phyloP scores from a whole-genome alignment of 1,284 basidiomycete genomes.

The Melampsora medusae region DNA sequence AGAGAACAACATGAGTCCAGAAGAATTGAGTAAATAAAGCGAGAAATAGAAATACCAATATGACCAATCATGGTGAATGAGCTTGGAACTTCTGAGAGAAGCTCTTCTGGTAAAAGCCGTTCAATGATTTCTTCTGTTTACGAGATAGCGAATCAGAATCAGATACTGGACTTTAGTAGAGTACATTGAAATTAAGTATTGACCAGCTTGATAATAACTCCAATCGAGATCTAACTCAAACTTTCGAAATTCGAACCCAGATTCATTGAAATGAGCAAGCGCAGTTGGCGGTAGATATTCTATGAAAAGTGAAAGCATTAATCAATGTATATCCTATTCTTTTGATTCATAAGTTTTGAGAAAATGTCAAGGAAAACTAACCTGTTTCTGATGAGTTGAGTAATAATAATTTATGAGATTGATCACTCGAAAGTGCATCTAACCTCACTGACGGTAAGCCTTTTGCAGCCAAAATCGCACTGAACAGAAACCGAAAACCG shows the following conservation, averaged over 20 bases:
- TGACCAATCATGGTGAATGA: slow-evolving; percentile 88
- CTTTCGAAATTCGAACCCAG: neutral
- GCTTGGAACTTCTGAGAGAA: slow-evolving; percentile 74
- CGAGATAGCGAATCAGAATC: neutral
- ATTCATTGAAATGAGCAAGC: neutral
- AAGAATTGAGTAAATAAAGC: neutral
- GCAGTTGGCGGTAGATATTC: slow-evolving; percentile 15
- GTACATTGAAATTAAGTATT: neutral
- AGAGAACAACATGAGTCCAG: neutral
- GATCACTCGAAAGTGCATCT: slow-evolving; percentile 25
- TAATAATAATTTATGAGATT: slow-evolving; percentile 25
- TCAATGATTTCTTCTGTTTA: slow-evolving; percentile 74
- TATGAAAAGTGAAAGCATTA: neutral
- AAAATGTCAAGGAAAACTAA: neutral
- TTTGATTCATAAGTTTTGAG: neutral
- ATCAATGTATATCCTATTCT: neutral
- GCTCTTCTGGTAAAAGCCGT: slow-evolving; percentile 70
- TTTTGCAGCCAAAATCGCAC: slow-evolving; percentile 28
- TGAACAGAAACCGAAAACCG: neutral
- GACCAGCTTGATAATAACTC: slow-evolving; percentile 40
- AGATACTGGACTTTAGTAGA: neutral
- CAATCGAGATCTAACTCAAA: slow-evolving; percentile 13
- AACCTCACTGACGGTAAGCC: slow-evolving; percentile 29
- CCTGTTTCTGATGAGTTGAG: slow-evolving; percentile 31
- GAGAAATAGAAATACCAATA: slow-evolving; percentile 63